Base-by-base conservation (phyloP, 331 rosid species). In the Cydonia oblonga region DNA sequence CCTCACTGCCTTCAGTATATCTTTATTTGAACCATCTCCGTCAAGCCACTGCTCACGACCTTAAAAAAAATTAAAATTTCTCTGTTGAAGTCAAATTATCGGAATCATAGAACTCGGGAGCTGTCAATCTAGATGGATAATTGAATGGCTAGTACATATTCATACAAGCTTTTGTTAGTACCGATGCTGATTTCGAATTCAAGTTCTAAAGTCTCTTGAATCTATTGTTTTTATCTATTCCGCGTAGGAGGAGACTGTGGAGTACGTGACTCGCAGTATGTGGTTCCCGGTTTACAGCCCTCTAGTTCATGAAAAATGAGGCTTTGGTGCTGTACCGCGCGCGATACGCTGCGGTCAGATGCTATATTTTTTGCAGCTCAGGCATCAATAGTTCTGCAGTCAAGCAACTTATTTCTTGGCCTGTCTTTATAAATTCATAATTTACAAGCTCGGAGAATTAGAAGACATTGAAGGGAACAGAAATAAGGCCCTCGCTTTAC, bases 271-370 rank as follows among this genome's bases (percentile, higher is more conserved):
- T 64, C 66, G 38, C 66, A 87, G 60, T 62, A 91, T 93, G 98
- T 91, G 98, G 98, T 89, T 65, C 77, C 97, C 96, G 20, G 74
- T 87, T 81, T 93, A 93, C 84, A 84, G 90, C 79, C 98, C 98
- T 56, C 96, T 91, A 62, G 96, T 93, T 80, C 97, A 89, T 65
- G 96, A 91, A 61, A 89, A 91, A 69, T 93, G 82, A 84, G 75
- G 81, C 79, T 25, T 33, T 25, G 18, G 18, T n/a, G n/a, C 52
- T n/a, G 15, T 42, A 38, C 40, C 40, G 6, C 16, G 7, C 13
- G 4, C 28, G 26, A 16, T 38, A 10, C 11, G n/a, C 15, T 54
- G 33, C 9, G 9, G 18, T 33, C 5, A 4, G 68, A 72, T 30
- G 66, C 72, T 75, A 22, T 74, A 22, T 53, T n/a, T 24, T 46